Conservation (phyloP, 805 yeast genomes). For the Candida dendrica region DNA sequence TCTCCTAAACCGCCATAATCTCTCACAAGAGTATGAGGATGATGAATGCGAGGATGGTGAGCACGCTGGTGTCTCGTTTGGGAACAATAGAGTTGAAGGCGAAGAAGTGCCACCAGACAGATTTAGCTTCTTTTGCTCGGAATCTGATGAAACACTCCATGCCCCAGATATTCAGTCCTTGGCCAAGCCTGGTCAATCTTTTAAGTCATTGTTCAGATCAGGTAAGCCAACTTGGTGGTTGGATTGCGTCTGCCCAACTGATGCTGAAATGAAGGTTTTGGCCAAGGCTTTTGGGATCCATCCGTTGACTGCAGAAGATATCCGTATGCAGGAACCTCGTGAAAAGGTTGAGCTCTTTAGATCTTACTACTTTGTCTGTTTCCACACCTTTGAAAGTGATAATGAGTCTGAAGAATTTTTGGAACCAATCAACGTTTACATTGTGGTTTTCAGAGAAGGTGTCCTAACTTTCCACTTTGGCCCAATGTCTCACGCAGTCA, state of each 20-base stretch:
- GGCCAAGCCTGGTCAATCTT: conserved; percentile 55
- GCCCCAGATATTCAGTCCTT: conserved; percentile 81
- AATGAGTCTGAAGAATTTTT: conserved; percentile 73
- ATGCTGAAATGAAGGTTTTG: conserved; percentile 84
- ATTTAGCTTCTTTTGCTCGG: conserved; percentile 77
- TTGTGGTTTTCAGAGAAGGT: conserved; percentile 65
- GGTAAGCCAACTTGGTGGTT: conserved; percentile 92
- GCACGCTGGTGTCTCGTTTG: conserved; percentile 31
- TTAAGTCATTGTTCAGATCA: conserved; percentile 61
- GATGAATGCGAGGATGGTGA: conserved; percentile 3
- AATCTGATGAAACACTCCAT: conserved; percentile 80
- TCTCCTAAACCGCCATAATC: not conserved
- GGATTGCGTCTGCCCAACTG: conserved; percentile 91
- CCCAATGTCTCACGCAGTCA: conserved; percentile 63
- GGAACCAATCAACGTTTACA: conserved; percentile 72
- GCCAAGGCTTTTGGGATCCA: conserved; percentile 95
- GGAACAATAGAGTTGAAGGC: conserved; percentile 30
- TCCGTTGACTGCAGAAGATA: conserved; percentile 97
- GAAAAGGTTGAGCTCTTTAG: conserved; percentile 93
- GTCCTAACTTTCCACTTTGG: conserved; percentile 63
- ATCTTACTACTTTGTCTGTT: conserved; percentile 88
- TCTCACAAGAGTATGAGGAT: no score
- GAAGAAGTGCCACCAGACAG: conserved; percentile 53
- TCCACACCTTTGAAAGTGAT: conserved; percentile 92
- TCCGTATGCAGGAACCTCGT: conserved; percentile 91